phyloP scores from a whole-genome alignment of 768 basidiomycete genomes.

The Amylocystis lapponica region DNA sequence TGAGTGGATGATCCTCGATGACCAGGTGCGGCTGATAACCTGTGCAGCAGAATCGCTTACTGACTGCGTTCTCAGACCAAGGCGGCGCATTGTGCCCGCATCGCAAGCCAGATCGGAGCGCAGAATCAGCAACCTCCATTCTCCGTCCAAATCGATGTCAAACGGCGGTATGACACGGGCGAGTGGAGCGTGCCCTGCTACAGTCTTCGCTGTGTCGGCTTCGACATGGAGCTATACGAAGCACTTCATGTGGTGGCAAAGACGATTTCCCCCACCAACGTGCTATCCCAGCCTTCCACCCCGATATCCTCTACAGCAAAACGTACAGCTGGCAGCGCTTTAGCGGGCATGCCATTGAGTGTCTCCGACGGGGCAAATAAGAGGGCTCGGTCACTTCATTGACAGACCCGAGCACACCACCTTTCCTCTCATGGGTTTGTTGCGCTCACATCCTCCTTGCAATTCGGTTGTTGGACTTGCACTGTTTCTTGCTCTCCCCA shows the following conservation, averaged over 20 bases:
- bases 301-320: neutral
- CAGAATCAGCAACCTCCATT: neutral
- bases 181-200: slow-evolving; percentile 23
- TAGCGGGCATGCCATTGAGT: no score
- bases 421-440: no score
- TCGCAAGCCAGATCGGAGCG: neutral
- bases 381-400: no score
- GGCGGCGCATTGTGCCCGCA: neutral
- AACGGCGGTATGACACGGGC: slow-evolving; percentile 21
- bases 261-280: neutral
- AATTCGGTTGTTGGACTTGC: no score
- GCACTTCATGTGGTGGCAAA: slow-evolving; percentile 4
- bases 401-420: no score
- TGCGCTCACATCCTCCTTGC: no score
- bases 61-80: neutral
- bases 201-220: slow-evolving; percentile 23
- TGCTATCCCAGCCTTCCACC: neutral
- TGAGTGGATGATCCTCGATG: slow-evolving; percentile 27
- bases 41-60: neutral
- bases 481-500: no score
- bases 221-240: slow-evolving; percentile 10
- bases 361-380: no score
- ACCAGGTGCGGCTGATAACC: slow-evolving; percentile 15
- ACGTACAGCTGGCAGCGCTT: neutral
- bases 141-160: slow-evolving; percentile 9